Evolutionary conservation across 257 asterid genomes (phyloP), one percentile per base, ranked within the genome.

Genomic region (Lantana camara): DNA sequence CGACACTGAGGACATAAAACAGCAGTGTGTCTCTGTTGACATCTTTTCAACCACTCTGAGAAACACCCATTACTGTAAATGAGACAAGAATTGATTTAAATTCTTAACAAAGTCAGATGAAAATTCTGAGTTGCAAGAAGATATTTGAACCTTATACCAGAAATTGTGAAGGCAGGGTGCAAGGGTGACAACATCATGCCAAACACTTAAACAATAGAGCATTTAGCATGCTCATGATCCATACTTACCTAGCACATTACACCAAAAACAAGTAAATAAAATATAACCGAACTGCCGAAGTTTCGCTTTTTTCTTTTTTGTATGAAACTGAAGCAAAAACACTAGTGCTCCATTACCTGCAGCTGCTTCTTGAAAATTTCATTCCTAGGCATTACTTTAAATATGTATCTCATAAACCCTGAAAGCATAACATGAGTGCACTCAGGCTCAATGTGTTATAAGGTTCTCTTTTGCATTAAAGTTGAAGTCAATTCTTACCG

Each of bases 91-190:
- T 19, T 12, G 49, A n/a, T n/a, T n/a, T n/a, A n/a, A n/a, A n/a
- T 30, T 68, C 22, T 46, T 5, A 61, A 21, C 15, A 67, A 10
- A 20, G n/a, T 52, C 11, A 45, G n/a, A 53, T 10, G 24, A 68
- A 6, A 23, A 59, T 21, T 11, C 24, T 49, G 9, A 56, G 66
- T 46, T 19, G 49, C 30, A 63, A 37, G 37, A 49, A 64, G 66
- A 80, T 50, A 50, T 64, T 29, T 20, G 35, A 59, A 30, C 27
- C 44, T 71, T 73, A 23, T 50, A 87, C 99, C 99, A 94, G 72
- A 90, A 94, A 82, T 86, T 94, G 84, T 94, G 99, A 64, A 90
- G 96, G 83, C 99, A 94, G 11, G 99, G 99, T 4, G 96, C 97
- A 51, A 82, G 87, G 0, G 99, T 90, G 73, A 94, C 99, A n/a